These are phyloP conservation scores for Aphanomyces astaci DNA, from an alignment of 352 stramenopile species.

Conservation along the genomic window DNA sequence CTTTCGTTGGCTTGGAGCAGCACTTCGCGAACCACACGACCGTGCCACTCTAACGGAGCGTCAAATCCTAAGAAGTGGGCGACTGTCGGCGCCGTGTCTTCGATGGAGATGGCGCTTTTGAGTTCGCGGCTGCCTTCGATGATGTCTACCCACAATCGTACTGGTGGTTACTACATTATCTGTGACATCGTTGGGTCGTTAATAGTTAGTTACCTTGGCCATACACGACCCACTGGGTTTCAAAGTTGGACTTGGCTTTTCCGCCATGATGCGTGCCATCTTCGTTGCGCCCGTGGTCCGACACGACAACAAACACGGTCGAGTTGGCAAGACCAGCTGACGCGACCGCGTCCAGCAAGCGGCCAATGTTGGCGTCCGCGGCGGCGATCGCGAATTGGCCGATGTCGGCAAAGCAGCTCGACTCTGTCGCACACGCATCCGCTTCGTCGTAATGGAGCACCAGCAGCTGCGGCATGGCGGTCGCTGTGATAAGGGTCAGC, in stretches of 20 bases:
- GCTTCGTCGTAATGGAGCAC: slow-evolving; percentile 16
- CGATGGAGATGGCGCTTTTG: slow-evolving; percentile 18
- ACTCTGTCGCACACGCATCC: slow-evolving; percentile 11
- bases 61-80: slow-evolving; percentile 14
- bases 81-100: slow-evolving; percentile 23
- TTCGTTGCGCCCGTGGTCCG: slow-evolving; percentile 18
- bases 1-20: slow-evolving; percentile 16
- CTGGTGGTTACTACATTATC: no score
- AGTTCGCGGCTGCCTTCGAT: slow-evolving; percentile 14
- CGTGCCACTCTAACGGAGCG: slow-evolving; percentile 17
- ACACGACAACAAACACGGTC: slow-evolving; percentile 19
- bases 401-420: slow-evolving; percentile 16
- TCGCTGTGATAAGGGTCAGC: background rate
- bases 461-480: slow-evolving; percentile 1
- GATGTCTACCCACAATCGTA: background rate
- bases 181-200: background rate
- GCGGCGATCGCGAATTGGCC: slow-evolving; percentile 10
- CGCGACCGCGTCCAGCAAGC: slow-evolving; percentile 8
- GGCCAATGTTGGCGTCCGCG: slow-evolving; percentile 15
- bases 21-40: slow-evolving; percentile 14
- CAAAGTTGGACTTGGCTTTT: background rate
- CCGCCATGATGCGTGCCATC: slow-evolving; percentile 12
- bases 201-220: background rate
- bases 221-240: slow-evolving; percentile 13
- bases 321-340: slow-evolving; percentile 2